phyloP scores from a whole-genome alignment of 345 rosid genomes.

The Citrus inodora region DNA sequence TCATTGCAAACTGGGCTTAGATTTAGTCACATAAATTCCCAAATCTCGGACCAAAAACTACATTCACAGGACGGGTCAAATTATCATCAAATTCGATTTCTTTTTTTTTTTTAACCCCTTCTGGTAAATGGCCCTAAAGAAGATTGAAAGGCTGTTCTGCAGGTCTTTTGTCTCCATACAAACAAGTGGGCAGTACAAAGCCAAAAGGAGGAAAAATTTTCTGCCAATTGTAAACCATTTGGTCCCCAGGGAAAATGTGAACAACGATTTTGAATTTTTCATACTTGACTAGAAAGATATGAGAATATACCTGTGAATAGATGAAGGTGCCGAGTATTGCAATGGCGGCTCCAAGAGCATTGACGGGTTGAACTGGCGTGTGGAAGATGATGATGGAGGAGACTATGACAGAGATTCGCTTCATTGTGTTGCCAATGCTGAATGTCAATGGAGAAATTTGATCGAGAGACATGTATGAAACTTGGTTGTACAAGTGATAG shows the following conservation, averaged over 20 bases:
- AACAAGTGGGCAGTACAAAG: conserved; percentile 16
- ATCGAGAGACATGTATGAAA: conserved; percentile 83
- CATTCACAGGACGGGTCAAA: neutral
- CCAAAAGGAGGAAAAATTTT: conserved; percentile 1
- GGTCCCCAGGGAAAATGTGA: conserved; percentile 13
- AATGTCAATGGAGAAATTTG: conserved; percentile 75
- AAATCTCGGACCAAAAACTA: neutral
- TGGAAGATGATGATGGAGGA: conserved; percentile 79
- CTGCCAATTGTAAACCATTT: neutral
- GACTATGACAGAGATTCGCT: conserved; percentile 74
- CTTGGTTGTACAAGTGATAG: conserved; percentile 81
- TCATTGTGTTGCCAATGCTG: conserved; percentile 79
- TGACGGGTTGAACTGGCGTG: conserved; percentile 62
- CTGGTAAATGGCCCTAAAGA: conserved; percentile 11
- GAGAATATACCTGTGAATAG: conserved; percentile 61
- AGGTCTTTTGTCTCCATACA: conserved; percentile 15
- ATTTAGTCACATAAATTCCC: neutral
- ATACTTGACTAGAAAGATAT: neutral
- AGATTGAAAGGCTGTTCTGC: conserved; percentile 19
- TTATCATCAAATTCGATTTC: neutral
- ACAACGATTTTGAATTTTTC: neutral
- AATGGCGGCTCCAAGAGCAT: conserved; percentile 78
- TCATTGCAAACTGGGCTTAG: neutral
- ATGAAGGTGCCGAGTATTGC: conserved; percentile 79
- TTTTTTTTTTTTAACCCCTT: neutral